Evolutionary conservation across 139 green algal genomes (phyloP).

Genomic region (Micractinium conductrix): DNA sequence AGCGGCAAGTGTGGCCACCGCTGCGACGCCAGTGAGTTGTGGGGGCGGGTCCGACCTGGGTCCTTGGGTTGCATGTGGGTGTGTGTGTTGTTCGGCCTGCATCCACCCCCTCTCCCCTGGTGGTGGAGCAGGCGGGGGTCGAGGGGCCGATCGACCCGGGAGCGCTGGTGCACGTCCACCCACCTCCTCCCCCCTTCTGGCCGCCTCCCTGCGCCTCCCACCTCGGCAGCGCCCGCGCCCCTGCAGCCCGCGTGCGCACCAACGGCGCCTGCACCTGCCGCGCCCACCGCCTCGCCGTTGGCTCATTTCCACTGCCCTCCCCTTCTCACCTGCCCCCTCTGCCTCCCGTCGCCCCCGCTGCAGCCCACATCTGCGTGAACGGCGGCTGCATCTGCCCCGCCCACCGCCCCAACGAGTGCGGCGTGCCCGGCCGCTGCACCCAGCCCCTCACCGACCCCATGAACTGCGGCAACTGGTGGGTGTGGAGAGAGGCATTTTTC

Average conservation of each 20-base stretch:
- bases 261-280: not conserved
- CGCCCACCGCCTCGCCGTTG: not conserved
- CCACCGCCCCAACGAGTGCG: not conserved
- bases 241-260: not conserved
- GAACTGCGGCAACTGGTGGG: slow-evolving; percentile 16
- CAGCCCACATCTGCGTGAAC: not conserved
- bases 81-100: too few relatives aligned
- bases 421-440: not conserved
- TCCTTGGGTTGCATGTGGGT: too few relatives aligned
- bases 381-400: slow-evolving; percentile 9
- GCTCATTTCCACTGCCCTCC: not conserved
- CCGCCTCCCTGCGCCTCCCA: not conserved
- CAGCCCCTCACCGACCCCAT: not conserved
- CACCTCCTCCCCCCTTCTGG: not conserved
- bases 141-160: not conserved
- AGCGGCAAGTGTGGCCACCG: not conserved
- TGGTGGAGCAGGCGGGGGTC: too few relatives aligned
- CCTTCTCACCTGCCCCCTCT: not conserved
- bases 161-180: not conserved
- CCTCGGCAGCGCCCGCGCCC: not conserved
- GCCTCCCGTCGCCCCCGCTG: not conserved
- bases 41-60: too few relatives aligned
- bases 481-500: too few relatives aligned
- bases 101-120: too few relatives aligned
- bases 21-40: not conserved